A percentile compares a stretch with the other conserved stretches of the same genome.
These are phyloP conservation scores for Huntiella omanensis DNA, from an alignment of 2,329 filamentous ascomycete species.

Conservation along the genomic window DNA sequence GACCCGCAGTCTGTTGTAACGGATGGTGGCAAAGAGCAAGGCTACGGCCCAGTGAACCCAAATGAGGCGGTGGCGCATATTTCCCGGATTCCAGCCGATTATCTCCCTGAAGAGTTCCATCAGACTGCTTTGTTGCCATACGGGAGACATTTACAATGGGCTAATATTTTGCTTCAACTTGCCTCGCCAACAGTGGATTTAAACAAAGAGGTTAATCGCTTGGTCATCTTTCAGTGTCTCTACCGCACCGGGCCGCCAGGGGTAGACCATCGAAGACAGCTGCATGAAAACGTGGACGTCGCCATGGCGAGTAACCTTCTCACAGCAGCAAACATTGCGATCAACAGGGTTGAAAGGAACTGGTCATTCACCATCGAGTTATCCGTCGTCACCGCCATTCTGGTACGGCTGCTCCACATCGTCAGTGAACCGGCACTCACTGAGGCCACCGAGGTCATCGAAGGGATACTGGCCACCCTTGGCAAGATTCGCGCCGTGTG, in stretches of 20 bases:
- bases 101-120: constrained; percentile 36
- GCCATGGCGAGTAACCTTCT: constrained; percentile 19
- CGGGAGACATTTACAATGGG: constrained; percentile 32
- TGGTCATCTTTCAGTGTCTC: constrained; percentile 29
- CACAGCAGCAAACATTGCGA: constrained; percentile 15
- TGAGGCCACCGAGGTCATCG: not conserved
- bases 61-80: constrained; percentile 36
- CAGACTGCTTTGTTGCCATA: constrained; percentile 28
- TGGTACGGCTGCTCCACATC: constrained; percentile 20
- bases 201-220: constrained; percentile 26
- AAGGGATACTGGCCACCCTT: too few relatives aligned
- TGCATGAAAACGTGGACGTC: constrained; percentile 15
- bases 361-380: constrained; percentile 29
- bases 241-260: constrained; percentile 26
- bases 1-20: too few relatives aligned
- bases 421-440: not conserved
- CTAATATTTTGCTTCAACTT: constrained; percentile 35
- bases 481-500: not conserved
- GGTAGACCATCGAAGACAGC: not conserved
- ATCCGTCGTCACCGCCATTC: constrained; percentile 21
- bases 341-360: constrained; percentile 24
- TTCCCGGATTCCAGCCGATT: constrained; percentile 24
- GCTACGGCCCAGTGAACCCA: constrained; percentile 13
- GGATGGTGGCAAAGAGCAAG: too few relatives aligned
- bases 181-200: constrained; percentile 28